These are phyloP conservation scores for Tetramitus jugosus DNA, from an alignment of 208 protist genomes.

Conservation along the genomic window DNA sequence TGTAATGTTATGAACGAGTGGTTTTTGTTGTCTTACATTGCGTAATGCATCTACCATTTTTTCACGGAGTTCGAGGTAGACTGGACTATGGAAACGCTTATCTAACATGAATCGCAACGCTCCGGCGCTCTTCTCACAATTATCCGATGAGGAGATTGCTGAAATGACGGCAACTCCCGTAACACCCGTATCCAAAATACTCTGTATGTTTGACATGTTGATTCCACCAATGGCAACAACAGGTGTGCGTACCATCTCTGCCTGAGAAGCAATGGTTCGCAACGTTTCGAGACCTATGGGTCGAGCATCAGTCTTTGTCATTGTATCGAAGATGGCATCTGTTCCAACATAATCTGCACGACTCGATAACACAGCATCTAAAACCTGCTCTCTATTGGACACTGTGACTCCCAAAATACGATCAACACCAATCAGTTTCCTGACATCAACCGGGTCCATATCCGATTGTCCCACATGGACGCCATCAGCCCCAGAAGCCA, in stretches of 20 bases:
- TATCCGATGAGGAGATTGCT: conserved; percentile 10
- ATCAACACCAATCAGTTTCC: conserved; percentile 3
- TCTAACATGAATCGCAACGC: neutral
- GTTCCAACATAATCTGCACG: conserved; percentile 36
- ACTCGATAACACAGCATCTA: neutral
- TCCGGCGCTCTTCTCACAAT: neutral
- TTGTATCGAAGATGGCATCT: conserved; percentile 24
- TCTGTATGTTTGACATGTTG: conserved; percentile 7
- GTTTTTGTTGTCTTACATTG: conserved; percentile 9
- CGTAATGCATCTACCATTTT: neutral
- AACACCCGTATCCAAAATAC: neutral
- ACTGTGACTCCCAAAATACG: conserved; percentile 30
- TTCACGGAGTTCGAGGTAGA: neutral
- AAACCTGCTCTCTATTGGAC: neutral
- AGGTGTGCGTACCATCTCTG: neutral
- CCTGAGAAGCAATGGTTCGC: neutral
- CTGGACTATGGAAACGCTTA: neutral
- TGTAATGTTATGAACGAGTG: conserved; percentile 19
- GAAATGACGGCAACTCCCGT: conserved; percentile 25
- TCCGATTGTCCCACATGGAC: conserved; percentile 36
- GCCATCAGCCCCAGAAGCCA: conserved; percentile 32
- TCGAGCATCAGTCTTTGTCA: conserved; percentile 25
- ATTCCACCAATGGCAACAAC: conserved; percentile 32
- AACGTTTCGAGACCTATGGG: neutral
- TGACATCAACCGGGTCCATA: neutral